These are phyloP conservation scores for Aphanomyces cochlioides DNA, from an alignment of 352 stramenopile species.

Conservation along the genomic window DNA sequence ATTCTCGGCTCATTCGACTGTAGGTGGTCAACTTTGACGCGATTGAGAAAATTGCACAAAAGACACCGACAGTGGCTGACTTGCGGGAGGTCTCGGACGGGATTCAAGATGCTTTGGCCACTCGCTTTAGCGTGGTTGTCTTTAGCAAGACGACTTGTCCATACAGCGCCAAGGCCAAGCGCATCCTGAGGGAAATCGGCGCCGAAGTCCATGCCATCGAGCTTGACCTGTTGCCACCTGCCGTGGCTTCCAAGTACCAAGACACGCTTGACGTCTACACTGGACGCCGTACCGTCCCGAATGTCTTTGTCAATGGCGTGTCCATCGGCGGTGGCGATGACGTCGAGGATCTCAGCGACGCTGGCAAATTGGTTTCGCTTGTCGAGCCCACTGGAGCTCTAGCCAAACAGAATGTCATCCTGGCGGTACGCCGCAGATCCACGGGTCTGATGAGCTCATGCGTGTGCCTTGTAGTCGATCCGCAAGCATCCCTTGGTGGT, in stretches of 20 bases:
- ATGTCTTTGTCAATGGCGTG: constrained; percentile 95
- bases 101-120: constrained; percentile 67
- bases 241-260: constrained; percentile 21
- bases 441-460: neutral
- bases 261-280: constrained; percentile 78
- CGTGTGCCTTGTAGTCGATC: constrained; percentile 51
- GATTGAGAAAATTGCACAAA: constrained; percentile 56
- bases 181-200: constrained; percentile 67
- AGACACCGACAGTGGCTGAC: constrained; percentile 56
- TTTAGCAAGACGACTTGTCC: constrained; percentile 93
- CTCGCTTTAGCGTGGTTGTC: constrained; percentile 86
- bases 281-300: constrained; percentile 88
- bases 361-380: constrained; percentile 81
- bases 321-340: constrained; percentile 93
- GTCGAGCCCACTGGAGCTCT: constrained; percentile 71
- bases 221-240: constrained; percentile 31
- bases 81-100: constrained; percentile 61
- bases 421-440: constrained; percentile 44
- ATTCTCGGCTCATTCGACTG: too few relatives aligned
- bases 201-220: constrained; percentile 36
- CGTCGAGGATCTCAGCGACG: constrained; percentile 79
- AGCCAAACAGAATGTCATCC: constrained; percentile 58
- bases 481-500: constrained; percentile 67
- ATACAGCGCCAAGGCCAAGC: constrained; percentile 88
- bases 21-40: constrained; percentile 52